These are phyloP conservation scores for Pulveroboletus sp. DNA, from an alignment of 768 basidiomycete species.

Conservation along the genomic window DNA sequence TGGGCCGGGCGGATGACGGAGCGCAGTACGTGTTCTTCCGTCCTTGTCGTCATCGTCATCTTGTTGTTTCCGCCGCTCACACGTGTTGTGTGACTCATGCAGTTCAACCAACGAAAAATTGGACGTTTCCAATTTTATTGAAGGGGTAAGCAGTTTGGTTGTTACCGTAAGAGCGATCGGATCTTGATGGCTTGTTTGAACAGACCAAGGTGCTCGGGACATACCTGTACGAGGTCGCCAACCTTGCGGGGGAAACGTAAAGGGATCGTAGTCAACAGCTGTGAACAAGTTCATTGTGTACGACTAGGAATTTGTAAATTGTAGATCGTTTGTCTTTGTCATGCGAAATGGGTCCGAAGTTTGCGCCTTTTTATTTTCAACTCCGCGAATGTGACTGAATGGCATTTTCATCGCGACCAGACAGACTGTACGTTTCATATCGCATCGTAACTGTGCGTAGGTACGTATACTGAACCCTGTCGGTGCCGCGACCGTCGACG, in stretches of 20 bases:
- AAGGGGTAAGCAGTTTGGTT: conserved; percentile 51
- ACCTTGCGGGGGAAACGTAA: conserved; percentile 16
- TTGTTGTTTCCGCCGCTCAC: not conserved
- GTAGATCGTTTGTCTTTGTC: no score
- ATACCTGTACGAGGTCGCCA: conserved; percentile 31
- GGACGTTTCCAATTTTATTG: conserved; percentile 84
- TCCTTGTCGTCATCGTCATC: not conserved
- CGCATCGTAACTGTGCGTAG: not conserved
- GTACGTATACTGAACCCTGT: not conserved
- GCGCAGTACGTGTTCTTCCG: conserved; percentile 62
- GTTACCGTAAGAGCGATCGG: not conserved
- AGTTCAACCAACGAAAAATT: conserved; percentile 96
- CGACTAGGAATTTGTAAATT: no score
- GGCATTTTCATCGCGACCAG: not conserved
- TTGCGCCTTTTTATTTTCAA: conserved; percentile 9
- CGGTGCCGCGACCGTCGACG: not conserved
- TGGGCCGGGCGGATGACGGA: conserved; percentile 94
- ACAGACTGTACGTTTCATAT: not conserved
- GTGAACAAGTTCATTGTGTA: no score
- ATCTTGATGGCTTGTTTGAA: not conserved
- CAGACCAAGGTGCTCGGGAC: conserved; percentile 34
- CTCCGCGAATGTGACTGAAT: conserved; percentile 17
- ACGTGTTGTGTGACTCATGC: not conserved
- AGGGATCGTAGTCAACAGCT: not conserved
- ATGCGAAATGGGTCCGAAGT: no score